These are phyloP conservation scores for Saturnispora mendoncae DNA, from an alignment of 805 yeast genomes.

Conservation along the genomic window DNA sequence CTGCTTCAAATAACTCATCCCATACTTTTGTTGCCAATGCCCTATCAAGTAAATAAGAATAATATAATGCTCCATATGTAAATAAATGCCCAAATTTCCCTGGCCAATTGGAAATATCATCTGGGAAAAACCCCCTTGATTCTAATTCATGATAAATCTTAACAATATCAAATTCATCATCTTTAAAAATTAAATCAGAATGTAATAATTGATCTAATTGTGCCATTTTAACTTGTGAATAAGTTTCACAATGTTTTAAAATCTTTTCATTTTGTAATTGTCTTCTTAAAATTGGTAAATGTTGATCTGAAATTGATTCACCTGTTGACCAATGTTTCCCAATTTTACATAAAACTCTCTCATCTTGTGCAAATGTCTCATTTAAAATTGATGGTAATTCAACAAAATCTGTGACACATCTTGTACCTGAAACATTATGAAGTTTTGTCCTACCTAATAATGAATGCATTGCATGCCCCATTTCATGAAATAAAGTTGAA, in stretches of 20 bases:
- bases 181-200: conserved; percentile 27
- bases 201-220: conserved; percentile 78
- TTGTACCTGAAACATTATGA: conserved; percentile 89
- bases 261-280: conserved; percentile 44
- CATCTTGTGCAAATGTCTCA: conserved; percentile 86
- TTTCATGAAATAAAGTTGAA: conserved; percentile 92
- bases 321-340: conserved; percentile 68
- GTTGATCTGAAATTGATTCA: conserved; percentile 45
- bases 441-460: conserved; percentile 87
- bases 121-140: conserved; percentile 48
- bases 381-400: conserved; percentile 93
- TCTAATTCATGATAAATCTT: conserved; percentile 61
- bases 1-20: conserved; percentile 56
- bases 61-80: conserved; percentile 91
- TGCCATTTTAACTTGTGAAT: conserved; percentile 86
- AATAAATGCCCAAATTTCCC: conserved; percentile 90
- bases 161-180: conserved; percentile 45
- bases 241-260: conserved; percentile 63
- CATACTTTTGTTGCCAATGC: conserved; percentile 87
- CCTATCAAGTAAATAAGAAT: conserved; percentile 83
- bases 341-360: conserved; percentile 61
- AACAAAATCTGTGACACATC: conserved; percentile 94
- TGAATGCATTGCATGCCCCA: conserved; percentile 99
- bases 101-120: conserved; percentile 73
- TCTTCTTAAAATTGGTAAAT: conserved; percentile 33